Conservation (phyloP, 441 rosid genomes). For the Theobroma grandiflorum region DNA sequence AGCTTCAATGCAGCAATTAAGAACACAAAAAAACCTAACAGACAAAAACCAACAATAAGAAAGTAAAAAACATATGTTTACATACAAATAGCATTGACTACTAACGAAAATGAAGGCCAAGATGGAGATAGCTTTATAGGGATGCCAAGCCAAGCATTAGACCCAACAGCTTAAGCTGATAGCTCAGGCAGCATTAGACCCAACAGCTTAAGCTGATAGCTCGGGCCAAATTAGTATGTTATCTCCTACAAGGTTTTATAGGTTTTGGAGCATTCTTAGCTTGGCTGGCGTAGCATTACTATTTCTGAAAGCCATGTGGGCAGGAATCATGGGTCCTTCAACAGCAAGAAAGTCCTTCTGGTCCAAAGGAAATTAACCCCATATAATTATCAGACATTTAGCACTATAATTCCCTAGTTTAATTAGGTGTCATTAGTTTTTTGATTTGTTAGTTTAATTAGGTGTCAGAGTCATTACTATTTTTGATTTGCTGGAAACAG, state of each 20-base stretch:
- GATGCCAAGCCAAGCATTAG: conserved; percentile 7
- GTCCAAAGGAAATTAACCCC: not conserved
- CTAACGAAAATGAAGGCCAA: not conserved
- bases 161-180: not conserved
- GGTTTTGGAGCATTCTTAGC: not conserved
- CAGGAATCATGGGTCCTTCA: not conserved
- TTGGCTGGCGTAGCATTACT: not conserved
- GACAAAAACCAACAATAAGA: not conserved
- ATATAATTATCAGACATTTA: not conserved
- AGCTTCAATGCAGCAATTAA: conserved; percentile 24
- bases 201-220: not conserved
- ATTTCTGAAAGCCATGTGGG: not conserved
- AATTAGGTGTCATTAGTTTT: not conserved
- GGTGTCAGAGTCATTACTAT: not conserved
- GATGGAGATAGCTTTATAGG: not conserved
- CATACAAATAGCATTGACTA: not conserved
- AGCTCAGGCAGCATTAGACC: too few relatives aligned
- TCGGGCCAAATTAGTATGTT: not conserved
- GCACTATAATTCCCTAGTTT: not conserved
- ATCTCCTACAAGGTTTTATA: conserved; percentile 1
- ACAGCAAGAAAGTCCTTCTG: conserved; percentile 8
- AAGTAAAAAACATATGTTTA: not conserved
- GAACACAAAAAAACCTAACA: not conserved
- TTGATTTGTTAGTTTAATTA: not conserved
- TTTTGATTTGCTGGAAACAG: not conserved